These are phyloP conservation scores for Nepenthes alata DNA, from an alignment of 179 eudicot species.

Conservation along the genomic window DNA sequence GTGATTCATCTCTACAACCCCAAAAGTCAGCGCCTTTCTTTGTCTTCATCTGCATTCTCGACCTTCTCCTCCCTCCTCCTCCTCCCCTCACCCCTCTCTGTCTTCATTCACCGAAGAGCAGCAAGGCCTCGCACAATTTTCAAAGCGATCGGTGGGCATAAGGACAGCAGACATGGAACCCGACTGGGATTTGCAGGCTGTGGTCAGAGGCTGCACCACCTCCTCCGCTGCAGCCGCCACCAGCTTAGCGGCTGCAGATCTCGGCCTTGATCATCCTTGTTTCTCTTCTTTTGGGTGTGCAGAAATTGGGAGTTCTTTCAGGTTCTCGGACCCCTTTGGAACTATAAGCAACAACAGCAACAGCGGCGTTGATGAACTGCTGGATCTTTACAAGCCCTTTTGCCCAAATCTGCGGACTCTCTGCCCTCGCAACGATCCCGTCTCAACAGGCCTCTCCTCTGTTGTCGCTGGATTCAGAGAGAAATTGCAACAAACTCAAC, in stretches of 20 bases:
- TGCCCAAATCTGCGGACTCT: conserved; percentile 10
- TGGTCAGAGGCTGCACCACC: conserved; percentile 47
- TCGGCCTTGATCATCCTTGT: background rate
- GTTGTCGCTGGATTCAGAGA: background rate
- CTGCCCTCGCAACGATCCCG: too few species aligned
- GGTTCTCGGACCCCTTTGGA: background rate
- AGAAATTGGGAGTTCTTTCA: background rate
- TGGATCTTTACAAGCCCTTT: conserved; percentile 36
- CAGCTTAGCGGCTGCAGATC: background rate
- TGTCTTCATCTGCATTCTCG: conserved; percentile 8
- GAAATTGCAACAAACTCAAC: conserved; percentile 2
- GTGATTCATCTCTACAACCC: conserved; percentile 2
- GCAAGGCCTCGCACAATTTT: background rate
- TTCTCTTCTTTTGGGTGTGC: background rate
- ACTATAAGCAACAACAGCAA: background rate
- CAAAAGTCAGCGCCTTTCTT: conserved; percentile 66
- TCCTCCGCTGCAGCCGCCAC: conserved; percentile 7
- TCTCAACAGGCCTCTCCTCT: too few species aligned
- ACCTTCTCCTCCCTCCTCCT: background rate
- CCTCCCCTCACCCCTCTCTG: background rate
- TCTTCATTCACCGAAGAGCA: background rate
- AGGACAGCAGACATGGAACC: conserved; percentile 8
- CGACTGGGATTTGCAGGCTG: conserved; percentile 66
- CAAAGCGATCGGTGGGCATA: background rate
- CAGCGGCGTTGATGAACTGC: conserved; percentile 12